Evolutionary conservation across 2,329 filamentous ascomycete species (phyloP).

Genomic region (Coccinonectria pachysandricola): DNA sequence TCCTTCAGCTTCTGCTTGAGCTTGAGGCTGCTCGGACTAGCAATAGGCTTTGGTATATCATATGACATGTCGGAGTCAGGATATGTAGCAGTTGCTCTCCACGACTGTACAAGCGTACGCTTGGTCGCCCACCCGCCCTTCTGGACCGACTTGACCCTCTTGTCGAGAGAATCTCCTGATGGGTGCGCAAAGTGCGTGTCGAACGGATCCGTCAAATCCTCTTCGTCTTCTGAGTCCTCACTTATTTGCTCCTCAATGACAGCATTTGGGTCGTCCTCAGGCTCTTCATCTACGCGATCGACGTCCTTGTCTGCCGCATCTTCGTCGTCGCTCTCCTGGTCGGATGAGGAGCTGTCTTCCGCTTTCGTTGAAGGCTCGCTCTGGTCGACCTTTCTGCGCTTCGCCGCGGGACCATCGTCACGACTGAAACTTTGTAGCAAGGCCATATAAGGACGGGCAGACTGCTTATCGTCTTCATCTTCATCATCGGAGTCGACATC

Average conservation of each 20-base stretch:
- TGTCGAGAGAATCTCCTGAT: slow-evolving; percentile 48
- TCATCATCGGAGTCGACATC: slow-evolving; percentile 35
- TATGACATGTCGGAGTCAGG: slow-evolving; percentile 31
- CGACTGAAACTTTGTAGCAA: slow-evolving; percentile 48
- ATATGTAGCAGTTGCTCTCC: slow-evolving; percentile 36
- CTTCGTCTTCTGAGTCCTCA: slow-evolving; percentile 39
- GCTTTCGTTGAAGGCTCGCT: slow-evolving; percentile 11
- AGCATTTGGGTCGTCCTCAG: slow-evolving; percentile 17
- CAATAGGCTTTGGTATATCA: slow-evolving; percentile 22
- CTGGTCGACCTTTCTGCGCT: slow-evolving; percentile 47
- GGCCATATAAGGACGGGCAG: slow-evolving; percentile 43
- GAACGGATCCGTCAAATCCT: slow-evolving; percentile 59
- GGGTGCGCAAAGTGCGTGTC: slow-evolving; percentile 67
- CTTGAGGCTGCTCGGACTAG: slow-evolving; percentile 38
- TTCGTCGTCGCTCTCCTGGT: slow-evolving; percentile 28
- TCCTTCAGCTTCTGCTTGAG: slow-evolving; percentile 62
- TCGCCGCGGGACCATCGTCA: slow-evolving; percentile 35
- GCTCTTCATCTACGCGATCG: slow-evolving; percentile 17
- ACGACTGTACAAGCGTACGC: slow-evolving; percentile 35
- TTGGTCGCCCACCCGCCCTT: slow-evolving; percentile 40
- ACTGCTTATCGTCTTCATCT: slow-evolving; percentile 33
- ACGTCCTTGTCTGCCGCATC: slow-evolving; percentile 36
- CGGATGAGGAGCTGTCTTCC: slow-evolving; percentile 9
- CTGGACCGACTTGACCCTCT: slow-evolving; percentile 40
- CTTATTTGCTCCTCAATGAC: slow-evolving; percentile 18